phyloP scores from a whole-genome alignment of 1,284 basidiomycete species.

The Coriolopsis trogii region DNA sequence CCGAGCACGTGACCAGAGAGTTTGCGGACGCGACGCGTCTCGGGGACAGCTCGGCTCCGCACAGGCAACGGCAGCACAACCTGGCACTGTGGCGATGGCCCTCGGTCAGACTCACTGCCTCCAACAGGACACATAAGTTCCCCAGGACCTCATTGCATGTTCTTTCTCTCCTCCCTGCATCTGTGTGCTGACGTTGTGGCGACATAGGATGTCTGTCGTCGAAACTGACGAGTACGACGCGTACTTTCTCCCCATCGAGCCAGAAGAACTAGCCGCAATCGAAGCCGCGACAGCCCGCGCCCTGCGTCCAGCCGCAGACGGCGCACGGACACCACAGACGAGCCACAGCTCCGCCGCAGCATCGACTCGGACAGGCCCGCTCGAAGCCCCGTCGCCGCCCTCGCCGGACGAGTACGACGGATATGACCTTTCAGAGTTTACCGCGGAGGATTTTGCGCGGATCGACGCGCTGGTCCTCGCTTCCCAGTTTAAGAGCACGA shows the following conservation, averaged over 20 bases:
- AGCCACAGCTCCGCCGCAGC: not conserved
- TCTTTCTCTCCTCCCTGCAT: no score
- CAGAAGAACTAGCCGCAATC: conserved; percentile 24
- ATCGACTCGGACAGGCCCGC: not conserved
- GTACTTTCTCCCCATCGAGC: conserved; percentile 23
- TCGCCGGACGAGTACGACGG: conserved; percentile 38
- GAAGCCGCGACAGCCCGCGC: conserved; percentile 15
- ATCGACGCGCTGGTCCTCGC: conserved; percentile 47
- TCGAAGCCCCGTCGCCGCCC: not conserved
- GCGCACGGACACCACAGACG: not conserved
- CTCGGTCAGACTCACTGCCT: no score
- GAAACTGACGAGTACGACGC: conserved; percentile 30
- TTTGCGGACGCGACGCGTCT: no score
- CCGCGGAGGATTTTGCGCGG: conserved; percentile 54
- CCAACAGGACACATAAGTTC: no score
- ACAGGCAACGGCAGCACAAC: no score
- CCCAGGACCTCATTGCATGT: no score
- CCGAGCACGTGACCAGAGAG: no score
- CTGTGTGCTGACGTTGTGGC: not conserved
- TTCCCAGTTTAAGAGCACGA: conserved; percentile 33
- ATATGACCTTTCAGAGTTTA: conserved; percentile 60
- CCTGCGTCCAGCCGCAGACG: not conserved
- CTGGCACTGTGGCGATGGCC: no score
- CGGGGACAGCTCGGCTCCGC: no score
- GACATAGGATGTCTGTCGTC: conserved; percentile 11